Evolutionary conservation across 257 asterid genomes (phyloP).

Genomic region (Leptodermis oblonga): DNA sequence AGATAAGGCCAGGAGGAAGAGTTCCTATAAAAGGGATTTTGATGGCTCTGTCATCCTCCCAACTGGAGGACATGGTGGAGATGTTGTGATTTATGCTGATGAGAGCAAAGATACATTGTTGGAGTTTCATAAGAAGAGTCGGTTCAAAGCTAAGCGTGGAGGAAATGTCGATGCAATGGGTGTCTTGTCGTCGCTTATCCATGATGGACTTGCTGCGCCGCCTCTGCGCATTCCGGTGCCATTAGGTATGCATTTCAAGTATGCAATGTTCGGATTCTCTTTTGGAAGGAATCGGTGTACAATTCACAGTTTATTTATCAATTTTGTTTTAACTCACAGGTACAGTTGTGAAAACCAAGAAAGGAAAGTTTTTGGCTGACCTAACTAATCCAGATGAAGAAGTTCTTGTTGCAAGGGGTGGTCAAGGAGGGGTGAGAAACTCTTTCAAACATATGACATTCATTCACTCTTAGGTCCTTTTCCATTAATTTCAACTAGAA

Average conservation of each 20-base stretch:
- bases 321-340: slow-evolving; percentile 39
- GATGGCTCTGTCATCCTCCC: slow-evolving; percentile 93
- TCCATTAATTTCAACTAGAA: neutral
- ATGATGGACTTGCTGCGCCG: slow-evolving; percentile 66
- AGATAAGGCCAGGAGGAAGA: slow-evolving; percentile 52
- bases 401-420: slow-evolving; percentile 92
- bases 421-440: slow-evolving; percentile 94
- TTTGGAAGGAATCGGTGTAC: neutral
- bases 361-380: slow-evolving; percentile 91
- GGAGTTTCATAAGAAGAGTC: slow-evolving; percentile 65
- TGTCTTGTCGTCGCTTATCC: slow-evolving; percentile 64
- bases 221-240: slow-evolving; percentile 82
- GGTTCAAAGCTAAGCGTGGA: slow-evolving; percentile 81
- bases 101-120: slow-evolving; percentile 72
- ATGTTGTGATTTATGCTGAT: slow-evolving; percentile 74
- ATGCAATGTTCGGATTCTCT: neutral
- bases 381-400: slow-evolving; percentile 81
- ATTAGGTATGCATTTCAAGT: slow-evolving; percentile 44
- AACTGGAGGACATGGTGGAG: slow-evolving; percentile 89
- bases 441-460: slow-evolving; percentile 5
- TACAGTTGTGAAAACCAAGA: slow-evolving; percentile 82
- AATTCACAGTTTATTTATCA: neutral
- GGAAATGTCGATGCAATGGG: slow-evolving; percentile 98
- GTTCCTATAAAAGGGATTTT: slow-evolving; percentile 69
- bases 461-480: neutral